Percentiles rank a stretch among this genome's conserved stretches.
Evolutionary conservation across 257 asterid species (phyloP).

Genomic region (Linaria vulgaris): DNA sequence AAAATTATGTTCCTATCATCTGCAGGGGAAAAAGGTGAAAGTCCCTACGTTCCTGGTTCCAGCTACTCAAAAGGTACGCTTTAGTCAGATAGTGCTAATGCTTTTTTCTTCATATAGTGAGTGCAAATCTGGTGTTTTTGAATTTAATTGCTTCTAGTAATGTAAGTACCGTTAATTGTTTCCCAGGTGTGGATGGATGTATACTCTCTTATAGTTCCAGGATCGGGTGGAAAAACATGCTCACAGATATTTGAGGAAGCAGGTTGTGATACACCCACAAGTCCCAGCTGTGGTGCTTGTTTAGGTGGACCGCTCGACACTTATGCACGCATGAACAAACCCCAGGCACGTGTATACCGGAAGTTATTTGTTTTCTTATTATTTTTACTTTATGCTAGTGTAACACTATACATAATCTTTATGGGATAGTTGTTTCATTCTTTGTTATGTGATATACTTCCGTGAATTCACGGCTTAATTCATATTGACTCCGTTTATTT

Average conservation of each 20-base stretch:
- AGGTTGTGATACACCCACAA: slow-evolving; percentile 97
- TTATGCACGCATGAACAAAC: slow-evolving; percentile 90
- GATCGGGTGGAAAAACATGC: slow-evolving; percentile 92
- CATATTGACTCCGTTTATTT: neutral
- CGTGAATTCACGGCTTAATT: too few species aligned
- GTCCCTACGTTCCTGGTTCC: slow-evolving; percentile 99
- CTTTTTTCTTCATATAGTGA: neutral
- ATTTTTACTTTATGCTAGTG: too few species aligned
- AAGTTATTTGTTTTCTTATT: too few species aligned
- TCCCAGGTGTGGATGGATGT: slow-evolving; percentile 96
- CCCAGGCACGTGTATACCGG: slow-evolving; percentile 61
- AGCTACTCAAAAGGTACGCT: slow-evolving; percentile 90
- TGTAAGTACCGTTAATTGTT: neutral
- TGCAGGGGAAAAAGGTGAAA: slow-evolving; percentile 88
- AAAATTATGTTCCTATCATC: slow-evolving; percentile 21
- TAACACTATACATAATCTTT: too few species aligned
- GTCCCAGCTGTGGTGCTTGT: slow-evolving; percentile 98
- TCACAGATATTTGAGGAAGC: slow-evolving; percentile 98
- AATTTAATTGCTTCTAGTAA: neutral
- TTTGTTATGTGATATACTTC: neutral
- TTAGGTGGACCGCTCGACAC: slow-evolving; percentile 96
- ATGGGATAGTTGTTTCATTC: too few species aligned
- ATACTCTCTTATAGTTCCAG: slow-evolving; percentile 87
- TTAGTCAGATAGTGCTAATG: slow-evolving; percentile 4
- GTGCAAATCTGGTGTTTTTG: neutral